Conservation (phyloP, 2,329 filamentous ascomycete genomes). For the Ceratocystis ficicola region DNA sequence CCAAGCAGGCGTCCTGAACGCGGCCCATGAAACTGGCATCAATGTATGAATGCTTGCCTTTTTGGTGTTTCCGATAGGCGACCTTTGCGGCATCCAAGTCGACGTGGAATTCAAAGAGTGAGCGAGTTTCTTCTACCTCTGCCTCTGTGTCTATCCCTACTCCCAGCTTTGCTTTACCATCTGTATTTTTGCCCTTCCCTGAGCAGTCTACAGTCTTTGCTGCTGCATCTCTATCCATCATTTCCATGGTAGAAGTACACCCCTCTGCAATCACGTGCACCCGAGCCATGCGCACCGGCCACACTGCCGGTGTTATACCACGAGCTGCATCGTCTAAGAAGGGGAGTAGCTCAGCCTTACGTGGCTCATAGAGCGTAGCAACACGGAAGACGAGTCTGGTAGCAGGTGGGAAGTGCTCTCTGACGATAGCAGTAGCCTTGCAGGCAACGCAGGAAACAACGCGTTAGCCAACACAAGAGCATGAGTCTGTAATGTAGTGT, state of each 20-base stretch:
- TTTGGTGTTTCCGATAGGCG: constrained; percentile 28
- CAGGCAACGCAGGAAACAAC: neutral
- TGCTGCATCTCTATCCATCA: too few relatives aligned
- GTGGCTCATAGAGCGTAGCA: constrained; percentile 39
- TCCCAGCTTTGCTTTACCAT: neutral
- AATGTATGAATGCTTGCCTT: constrained; percentile 37
- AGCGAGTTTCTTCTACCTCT: constrained; percentile 19
- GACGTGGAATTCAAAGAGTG: constrained; percentile 30
- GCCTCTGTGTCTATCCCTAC: neutral
- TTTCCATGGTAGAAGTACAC: neutral
- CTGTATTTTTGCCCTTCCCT: neutral
- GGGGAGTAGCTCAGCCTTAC: constrained; percentile 36
- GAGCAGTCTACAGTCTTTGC: neutral
- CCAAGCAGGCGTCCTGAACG: constrained; percentile 37
- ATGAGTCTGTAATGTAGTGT: too few relatives aligned
- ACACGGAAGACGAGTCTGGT: constrained; percentile 35
- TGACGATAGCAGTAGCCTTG: constrained; percentile 16
- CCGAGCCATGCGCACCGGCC: constrained; percentile 31
- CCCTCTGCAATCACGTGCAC: constrained; percentile 30
- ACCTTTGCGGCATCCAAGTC: constrained; percentile 27
- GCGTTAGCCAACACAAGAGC: neutral
- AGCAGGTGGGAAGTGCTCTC: constrained; percentile 18
- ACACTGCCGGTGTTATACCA: constrained; percentile 17
- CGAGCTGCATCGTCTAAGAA: constrained; percentile 34
- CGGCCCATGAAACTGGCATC: constrained; percentile 38